Conservation (phyloP, 73 alveolate species). For the Paraurostyla sp. region DNA sequence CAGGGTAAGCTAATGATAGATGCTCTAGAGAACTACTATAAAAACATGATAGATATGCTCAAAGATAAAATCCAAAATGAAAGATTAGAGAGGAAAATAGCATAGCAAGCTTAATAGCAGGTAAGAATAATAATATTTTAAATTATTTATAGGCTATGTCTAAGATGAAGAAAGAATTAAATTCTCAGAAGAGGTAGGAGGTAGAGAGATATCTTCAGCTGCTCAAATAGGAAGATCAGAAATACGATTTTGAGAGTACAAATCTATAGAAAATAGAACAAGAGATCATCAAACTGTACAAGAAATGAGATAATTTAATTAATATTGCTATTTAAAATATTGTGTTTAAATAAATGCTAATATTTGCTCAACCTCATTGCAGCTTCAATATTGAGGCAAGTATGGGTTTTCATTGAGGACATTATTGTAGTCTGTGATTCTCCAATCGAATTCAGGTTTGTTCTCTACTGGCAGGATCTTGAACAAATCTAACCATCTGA, state of each 20-base stretch:
- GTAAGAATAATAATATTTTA: too few species aligned
- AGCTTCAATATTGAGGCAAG: conserved; percentile 4
- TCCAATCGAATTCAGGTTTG: conserved; percentile 66
- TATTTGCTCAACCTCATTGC: not conserved
- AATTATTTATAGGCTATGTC: conserved; percentile 53
- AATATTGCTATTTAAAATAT: not conserved
- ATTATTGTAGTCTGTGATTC: conserved; percentile 76
- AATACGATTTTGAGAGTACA: conserved; percentile 64
- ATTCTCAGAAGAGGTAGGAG: conserved; percentile 46
- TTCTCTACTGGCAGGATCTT: conserved; percentile 61
- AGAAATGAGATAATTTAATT: conserved; percentile 21
- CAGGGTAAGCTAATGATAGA: conserved; percentile 35
- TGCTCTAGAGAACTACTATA: conserved; percentile 64
- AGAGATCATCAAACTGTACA: conserved; percentile 50
- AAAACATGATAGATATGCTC: conserved; percentile 54
- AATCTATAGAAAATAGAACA: conserved; percentile 55
- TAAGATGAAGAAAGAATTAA: conserved; percentile 53
- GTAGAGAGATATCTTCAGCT: conserved; percentile 37
- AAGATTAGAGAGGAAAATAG: conserved; percentile 27
- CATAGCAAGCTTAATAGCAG: conserved; percentile 28
- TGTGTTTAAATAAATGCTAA: conserved; percentile 3
- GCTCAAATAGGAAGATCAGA: conserved; percentile 60
- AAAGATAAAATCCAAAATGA: conserved; percentile 64
- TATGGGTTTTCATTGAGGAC: conserved; percentile 75
- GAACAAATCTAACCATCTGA: conserved; percentile 68